Evolutionary conservation across 495 filamentous ascomycete genomes (phyloP).

Genomic region (Hypomontagnella submonticulosa): DNA sequence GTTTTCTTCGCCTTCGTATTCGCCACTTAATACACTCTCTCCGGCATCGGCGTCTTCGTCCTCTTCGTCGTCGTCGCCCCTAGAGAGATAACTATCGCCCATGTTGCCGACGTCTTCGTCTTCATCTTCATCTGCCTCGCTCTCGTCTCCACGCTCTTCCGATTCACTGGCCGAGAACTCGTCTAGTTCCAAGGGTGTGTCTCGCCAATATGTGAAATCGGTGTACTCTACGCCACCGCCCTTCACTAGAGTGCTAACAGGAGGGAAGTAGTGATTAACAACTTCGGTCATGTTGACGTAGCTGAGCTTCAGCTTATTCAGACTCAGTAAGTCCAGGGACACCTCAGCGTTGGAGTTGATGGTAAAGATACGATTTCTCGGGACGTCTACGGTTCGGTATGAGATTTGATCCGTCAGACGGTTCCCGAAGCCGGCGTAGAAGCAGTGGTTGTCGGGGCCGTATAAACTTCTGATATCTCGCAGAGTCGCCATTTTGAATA

Average conservation of each 20-base stretch:
- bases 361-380: slow-evolving; percentile 93
- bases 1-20: slow-evolving; percentile 54
- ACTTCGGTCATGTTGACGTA: slow-evolving; percentile 97
- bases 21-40: slow-evolving; percentile 52
- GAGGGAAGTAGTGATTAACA: slow-evolving; percentile 96
- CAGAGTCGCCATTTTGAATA: slow-evolving; percentile 99
- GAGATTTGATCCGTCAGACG: slow-evolving; percentile 95
- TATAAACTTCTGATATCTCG: slow-evolving; percentile 93
- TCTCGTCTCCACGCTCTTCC: slow-evolving; percentile 64
- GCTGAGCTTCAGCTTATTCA: slow-evolving; percentile 95
- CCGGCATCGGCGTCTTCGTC: slow-evolving; percentile 56
- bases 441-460: slow-evolving; percentile 79
- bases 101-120: slow-evolving; percentile 59
- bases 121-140: slow-evolving; percentile 55
- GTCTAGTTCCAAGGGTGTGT: slow-evolving; percentile 75
- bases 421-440: slow-evolving; percentile 98
- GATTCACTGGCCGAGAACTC: slow-evolving; percentile 83
- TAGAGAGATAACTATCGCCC: slow-evolving; percentile 70
- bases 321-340: slow-evolving; percentile 85
- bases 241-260: slow-evolving; percentile 77
- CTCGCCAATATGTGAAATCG: slow-evolving; percentile 89
- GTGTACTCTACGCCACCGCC: slow-evolving; percentile 87
- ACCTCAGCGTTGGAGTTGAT: slow-evolving; percentile 99
- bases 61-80: slow-evolving; percentile 62
- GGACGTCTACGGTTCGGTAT: slow-evolving; percentile 95